phyloP scores from a whole-genome alignment of 2,329 filamentous ascomycete species.

The Daldinia sp. region DNA sequence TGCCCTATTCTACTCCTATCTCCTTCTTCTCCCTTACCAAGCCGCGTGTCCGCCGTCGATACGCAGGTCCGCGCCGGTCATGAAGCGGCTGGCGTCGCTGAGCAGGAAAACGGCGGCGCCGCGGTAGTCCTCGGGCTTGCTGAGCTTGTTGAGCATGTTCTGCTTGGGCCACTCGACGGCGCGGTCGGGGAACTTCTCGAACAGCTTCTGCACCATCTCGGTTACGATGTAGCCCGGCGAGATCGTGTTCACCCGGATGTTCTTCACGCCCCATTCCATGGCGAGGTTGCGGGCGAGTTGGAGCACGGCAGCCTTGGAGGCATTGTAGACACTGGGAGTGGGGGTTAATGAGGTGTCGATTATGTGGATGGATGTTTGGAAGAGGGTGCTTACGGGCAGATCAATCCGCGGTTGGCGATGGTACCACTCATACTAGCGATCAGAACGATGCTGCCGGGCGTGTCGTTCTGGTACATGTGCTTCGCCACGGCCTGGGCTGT shows the following conservation, averaged over 20 bases:
- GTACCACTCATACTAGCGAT: conserved; percentile 76
- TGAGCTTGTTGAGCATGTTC: conserved; percentile 82
- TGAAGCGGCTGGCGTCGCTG: conserved; percentile 73
- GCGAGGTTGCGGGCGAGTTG: conserved; percentile 77
- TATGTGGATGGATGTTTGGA: background rate
- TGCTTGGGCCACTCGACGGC: conserved; percentile 76
- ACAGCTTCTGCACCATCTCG: conserved; percentile 83
- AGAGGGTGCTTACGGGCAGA: conserved; percentile 61
- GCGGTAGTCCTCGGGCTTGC: conserved; percentile 73
- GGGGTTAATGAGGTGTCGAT: background rate
- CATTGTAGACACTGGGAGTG: conserved; percentile 72
- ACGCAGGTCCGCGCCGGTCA: conserved; percentile 73
- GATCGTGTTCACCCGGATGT: conserved; percentile 82
- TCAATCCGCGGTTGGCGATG: conserved; percentile 69
- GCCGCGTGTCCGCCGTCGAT: conserved; percentile 76
- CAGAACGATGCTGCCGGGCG: conserved; percentile 68
- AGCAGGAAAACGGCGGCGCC: conserved; percentile 74
- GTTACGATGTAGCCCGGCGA: conserved; percentile 83
- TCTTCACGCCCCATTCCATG: conserved; percentile 74
- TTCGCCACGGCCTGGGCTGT: conserved; percentile 88
- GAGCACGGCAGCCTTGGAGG: conserved; percentile 77
- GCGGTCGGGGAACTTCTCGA: conserved; percentile 76
- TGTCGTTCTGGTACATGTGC: conserved; percentile 70
- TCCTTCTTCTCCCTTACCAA: conserved; percentile 53
- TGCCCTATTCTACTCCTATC: conserved; percentile 19